Conservation (phyloP, 441 rosid genomes). For the Erysimum pusillum region DNA sequence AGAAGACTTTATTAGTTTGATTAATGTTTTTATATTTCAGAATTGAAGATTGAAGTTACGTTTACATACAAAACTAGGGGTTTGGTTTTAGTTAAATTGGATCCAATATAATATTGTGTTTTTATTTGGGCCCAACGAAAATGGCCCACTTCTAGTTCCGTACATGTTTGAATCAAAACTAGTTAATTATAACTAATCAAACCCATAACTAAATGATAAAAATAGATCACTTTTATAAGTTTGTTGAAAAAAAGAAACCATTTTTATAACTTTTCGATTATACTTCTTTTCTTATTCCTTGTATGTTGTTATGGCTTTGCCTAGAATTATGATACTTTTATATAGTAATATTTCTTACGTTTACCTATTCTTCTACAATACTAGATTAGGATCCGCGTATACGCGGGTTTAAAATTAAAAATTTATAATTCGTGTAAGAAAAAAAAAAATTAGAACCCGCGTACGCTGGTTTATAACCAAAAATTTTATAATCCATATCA, state of each 20-base stretch:
- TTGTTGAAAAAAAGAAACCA: background rate
- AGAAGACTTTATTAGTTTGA: background rate
- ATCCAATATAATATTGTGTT: background rate
- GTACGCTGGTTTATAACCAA: too few relatives aligned
- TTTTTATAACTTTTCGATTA: background rate
- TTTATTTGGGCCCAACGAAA: background rate
- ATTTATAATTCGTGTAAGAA: too few relatives aligned
- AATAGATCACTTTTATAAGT: background rate
- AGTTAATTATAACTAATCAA: background rate
- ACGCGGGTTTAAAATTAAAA: too few relatives aligned
- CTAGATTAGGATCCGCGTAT: too few relatives aligned
- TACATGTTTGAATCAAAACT: background rate
- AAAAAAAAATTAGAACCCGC: too few relatives aligned
- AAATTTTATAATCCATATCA: too few relatives aligned
- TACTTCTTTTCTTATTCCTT: background rate
- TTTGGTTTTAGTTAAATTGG: background rate
- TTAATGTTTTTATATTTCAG: background rate
- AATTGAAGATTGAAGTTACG: background rate
- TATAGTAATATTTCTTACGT: background rate
- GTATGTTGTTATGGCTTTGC: background rate
- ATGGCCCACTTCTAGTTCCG: slow-evolving; percentile 4
- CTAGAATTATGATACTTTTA: too few relatives aligned
- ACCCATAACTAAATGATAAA: background rate
- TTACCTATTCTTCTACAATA: background rate
- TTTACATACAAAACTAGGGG: background rate